phyloP scores from a whole-genome alignment of 805 yeast genomes.

The Huiozyma sinensis region DNA sequence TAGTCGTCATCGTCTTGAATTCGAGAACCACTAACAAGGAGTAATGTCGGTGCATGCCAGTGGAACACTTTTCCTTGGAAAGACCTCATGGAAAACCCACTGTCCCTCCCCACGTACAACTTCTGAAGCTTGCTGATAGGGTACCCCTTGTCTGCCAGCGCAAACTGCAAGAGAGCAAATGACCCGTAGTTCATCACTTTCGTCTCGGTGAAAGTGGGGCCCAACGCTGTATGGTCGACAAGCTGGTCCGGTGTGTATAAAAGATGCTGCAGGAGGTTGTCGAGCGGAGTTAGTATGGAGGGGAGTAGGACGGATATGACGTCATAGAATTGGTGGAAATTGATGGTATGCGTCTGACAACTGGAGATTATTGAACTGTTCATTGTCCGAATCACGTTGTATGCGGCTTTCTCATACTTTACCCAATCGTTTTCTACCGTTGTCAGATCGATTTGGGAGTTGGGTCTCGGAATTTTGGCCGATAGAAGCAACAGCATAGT shows the following conservation, averaged over 20 bases:
- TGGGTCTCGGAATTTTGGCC: constrained; percentile 29
- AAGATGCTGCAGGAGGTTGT: constrained; percentile 34
- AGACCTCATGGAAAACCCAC: constrained; percentile 80
- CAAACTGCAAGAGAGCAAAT: constrained; percentile 33
- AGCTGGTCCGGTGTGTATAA: constrained; percentile 27
- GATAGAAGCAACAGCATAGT: constrained; percentile 39
- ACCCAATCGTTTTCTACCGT: constrained; percentile 29
- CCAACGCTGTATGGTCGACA: constrained; percentile 5
- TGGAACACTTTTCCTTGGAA: constrained; percentile 75
- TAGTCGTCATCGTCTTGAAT: constrained; percentile 25
- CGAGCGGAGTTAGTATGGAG: constrained; percentile 35
- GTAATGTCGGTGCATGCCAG: constrained; percentile 80
- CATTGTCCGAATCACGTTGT: constrained; percentile 40
- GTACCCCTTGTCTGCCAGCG: constrained; percentile 26
- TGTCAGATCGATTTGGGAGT: constrained; percentile 17
- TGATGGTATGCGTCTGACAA: constrained; percentile 8
- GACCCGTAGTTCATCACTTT: constrained; percentile 25
- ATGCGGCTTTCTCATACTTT: constrained; percentile 35
- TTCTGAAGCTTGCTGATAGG: constrained; percentile 27
- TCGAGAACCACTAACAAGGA: constrained; percentile 57
- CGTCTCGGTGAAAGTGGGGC: constrained; percentile 2
- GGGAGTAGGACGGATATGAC: constrained; percentile 32
- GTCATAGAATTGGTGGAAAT: constrained; percentile 27
- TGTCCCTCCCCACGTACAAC: constrained; percentile 57
- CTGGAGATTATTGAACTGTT: constrained; percentile 12